A percentile compares a stretch with the other conserved stretches of the same genome.
phyloP scores from a whole-genome alignment of 176 grass and related monocot genomes.

The Themeda triandra region DNA sequence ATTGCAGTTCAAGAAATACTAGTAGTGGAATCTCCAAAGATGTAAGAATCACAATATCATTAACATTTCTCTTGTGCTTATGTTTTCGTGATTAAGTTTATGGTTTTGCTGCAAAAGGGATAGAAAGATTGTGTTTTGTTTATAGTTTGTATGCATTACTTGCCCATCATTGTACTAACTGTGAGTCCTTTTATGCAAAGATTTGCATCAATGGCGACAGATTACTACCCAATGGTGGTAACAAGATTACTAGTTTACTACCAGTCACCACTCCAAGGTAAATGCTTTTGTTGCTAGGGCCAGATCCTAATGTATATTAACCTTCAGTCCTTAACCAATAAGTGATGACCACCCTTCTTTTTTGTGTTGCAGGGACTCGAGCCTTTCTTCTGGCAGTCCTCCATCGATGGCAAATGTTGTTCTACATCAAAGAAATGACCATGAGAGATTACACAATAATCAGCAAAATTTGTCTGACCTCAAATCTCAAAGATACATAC shows the following conservation, averaged over 20 bases:
- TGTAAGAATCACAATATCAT: constrained; percentile 31
- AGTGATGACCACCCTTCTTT: constrained; percentile 13
- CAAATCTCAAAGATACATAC: constrained; percentile 21
- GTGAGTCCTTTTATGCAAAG: constrained; percentile 27
- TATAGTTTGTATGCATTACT: constrained; percentile 9
- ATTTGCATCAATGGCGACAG: constrained; percentile 6
- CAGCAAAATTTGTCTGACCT: constrained; percentile 10
- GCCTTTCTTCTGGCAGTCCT: constrained; percentile 26
- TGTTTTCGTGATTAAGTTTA: background rate
- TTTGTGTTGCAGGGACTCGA: constrained; percentile 32
- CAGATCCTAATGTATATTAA: constrained; percentile 8
- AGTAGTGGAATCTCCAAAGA: constrained; percentile 35
- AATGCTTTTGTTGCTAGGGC: constrained; percentile 17
- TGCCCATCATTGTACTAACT: constrained; percentile 26
- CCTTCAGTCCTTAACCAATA: background rate
- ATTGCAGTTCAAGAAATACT: constrained; percentile 22
- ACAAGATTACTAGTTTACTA: constrained; percentile 27
- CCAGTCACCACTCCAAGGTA: constrained; percentile 30
- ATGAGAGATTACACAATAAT: constrained; percentile 25
- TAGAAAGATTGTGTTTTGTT: background rate
- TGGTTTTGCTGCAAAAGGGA: background rate
- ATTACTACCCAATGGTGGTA: constrained; percentile 19
- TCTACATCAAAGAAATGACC: background rate
- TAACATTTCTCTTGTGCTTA: background rate
- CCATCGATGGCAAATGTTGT: constrained; percentile 27